Evolutionary conservation across 129 eudicot genomes (phyloP).

Genomic region (Escallonia rubra): DNA sequence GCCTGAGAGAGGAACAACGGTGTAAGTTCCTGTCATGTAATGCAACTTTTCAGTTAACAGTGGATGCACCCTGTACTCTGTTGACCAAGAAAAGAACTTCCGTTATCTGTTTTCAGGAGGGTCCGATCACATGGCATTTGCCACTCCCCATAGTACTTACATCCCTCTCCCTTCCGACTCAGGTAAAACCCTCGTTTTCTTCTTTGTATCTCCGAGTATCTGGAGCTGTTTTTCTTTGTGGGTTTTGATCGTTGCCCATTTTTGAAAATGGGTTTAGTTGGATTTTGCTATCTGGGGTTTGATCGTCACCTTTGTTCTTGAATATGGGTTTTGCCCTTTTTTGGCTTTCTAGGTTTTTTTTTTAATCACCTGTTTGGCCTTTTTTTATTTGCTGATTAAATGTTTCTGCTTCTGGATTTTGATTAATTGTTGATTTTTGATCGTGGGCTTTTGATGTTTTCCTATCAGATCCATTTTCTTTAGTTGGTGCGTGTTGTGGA

Average conservation of each 20-base stretch:
- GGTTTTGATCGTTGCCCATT: background rate
- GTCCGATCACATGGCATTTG: conserved; percentile 13
- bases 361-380: too few species aligned
- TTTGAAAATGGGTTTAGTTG: background rate
- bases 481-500: too few species aligned
- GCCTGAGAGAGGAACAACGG: background rate
- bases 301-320: conserved; percentile 1
- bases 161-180: conserved; percentile 23
- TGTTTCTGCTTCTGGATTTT: too few species aligned
- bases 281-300: background rate
- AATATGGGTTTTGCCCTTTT: background rate
- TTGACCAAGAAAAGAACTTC: background rate
- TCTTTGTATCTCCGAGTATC: background rate
- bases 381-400: too few species aligned
- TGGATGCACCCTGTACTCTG: background rate
- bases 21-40: background rate
- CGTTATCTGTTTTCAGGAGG: background rate
- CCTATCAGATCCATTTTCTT: too few species aligned
- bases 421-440: too few species aligned
- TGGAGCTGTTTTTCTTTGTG: background rate
- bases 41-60: background rate
- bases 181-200: background rate
- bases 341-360: too few species aligned
- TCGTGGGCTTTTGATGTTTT: too few species aligned
- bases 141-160: conserved; percentile 12